These are phyloP conservation scores for Coemansia sp. DNA, from an alignment of 192 early-diverging fungal genomes.

Conservation along the genomic window DNA sequence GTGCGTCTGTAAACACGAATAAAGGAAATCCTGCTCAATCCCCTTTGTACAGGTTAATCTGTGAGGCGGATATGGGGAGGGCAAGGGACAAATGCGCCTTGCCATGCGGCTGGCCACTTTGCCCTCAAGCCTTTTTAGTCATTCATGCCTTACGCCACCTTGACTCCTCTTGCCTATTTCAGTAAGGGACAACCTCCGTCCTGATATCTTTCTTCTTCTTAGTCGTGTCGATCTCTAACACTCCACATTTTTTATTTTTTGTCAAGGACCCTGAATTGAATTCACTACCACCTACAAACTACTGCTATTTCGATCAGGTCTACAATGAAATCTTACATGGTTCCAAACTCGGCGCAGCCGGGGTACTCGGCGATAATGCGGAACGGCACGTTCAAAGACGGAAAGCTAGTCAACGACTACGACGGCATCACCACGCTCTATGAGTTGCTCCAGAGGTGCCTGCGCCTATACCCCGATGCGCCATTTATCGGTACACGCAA, in stretches of 20 bases:
- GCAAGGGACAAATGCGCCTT: neutral
- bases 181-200: neutral
- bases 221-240: neutral
- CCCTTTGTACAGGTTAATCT: neutral
- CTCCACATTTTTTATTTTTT: neutral
- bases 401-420: conserved; percentile 18
- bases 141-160: neutral
- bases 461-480: conserved; percentile 47
- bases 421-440: conserved; percentile 28
- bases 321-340: conserved; percentile 15
- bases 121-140: neutral
- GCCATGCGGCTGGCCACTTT: neutral
- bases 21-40: neutral
- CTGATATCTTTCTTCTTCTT: neutral
- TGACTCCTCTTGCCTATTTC: neutral
- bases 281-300: neutral
- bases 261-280: neutral
- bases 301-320: neutral
- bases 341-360: conserved; percentile 39
- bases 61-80: neutral
- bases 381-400: conserved; percentile 13
- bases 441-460: conserved; percentile 38
- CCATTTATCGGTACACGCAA: conserved; percentile 64
- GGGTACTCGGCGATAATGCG: conserved; percentile 50
- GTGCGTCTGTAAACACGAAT: neutral